Evolutionary conservation across 306 rosid species (phyloP), one percentile per base, ranked within the genome.

Genomic region (Fagus crenata): DNA sequence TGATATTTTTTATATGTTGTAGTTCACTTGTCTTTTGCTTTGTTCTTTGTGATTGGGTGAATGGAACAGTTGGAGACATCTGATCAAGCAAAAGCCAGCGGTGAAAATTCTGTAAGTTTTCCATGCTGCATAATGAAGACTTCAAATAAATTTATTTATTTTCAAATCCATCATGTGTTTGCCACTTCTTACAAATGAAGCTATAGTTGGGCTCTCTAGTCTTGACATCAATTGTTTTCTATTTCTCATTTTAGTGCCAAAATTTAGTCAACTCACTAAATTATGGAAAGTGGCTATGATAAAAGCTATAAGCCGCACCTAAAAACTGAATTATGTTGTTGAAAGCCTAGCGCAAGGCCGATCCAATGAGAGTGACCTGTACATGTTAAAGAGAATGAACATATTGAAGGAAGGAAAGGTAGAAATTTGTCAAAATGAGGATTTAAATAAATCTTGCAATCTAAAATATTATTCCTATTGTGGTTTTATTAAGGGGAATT

Each of bases 51-150:
- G 81, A 87, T 95, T 80, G 97, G 96, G 76, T 86, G 97, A 79
- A 88, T 95, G 22, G 99, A 92, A 89, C 99, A 95, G 84, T 67
- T 95, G 90, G 96, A 84, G 85, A 89, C 96, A 85, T 88, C 99
- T 64, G 89, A 63, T 76, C 89, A 90, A 88, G 89, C 84, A 76
- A 95, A 89, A 82, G 87, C 97, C 76, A 90, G 93, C 77, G 97
- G 97, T 53, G 70, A 87, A 79, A 89, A 85, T 55, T 87, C 99
- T 82, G 99, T 92, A 85, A 88, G 97, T 87, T 82, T 77, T 55
- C 59, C 22, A 41, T 78, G 54, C 63, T 74, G 42, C 40, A 36
- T 40, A 74, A 59, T 36, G 67, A 69, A 55, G 28, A 70, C 14
- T 77, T 67, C 75, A 69, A 73, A 35, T 37, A 72, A 58, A 14